Percentiles rank a stretch among this genome's conserved stretches.
Evolutionary conservation across 2,329 filamentous ascomycete genomes (phyloP).

Genomic region (Talaromyces verruculosus): DNA sequence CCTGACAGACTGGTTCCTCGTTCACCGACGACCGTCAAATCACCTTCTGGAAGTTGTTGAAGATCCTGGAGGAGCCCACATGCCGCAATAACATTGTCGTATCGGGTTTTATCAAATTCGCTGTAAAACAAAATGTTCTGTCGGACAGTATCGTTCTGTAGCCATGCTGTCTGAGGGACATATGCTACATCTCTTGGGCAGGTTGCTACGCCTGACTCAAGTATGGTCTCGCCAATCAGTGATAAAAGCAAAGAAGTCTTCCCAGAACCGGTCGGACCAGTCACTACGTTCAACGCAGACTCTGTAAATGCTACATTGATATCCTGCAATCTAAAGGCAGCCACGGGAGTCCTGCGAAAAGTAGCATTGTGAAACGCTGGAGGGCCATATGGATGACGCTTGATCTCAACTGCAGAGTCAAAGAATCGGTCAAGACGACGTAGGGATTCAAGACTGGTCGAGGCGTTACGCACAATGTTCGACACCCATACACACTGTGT

Average conservation of each 20-base stretch:
- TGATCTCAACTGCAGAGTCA: constrained; percentile 51
- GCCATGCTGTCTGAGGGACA: constrained; percentile 63
- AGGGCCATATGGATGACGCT: constrained; percentile 52
- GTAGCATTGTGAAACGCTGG: constrained; percentile 50
- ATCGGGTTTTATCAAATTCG: constrained; percentile 56
- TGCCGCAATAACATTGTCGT: constrained; percentile 61
- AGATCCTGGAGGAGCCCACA: constrained; percentile 61
- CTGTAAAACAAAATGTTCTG: constrained; percentile 65
- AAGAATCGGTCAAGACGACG: constrained; percentile 58
- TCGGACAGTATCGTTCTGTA: constrained; percentile 65
- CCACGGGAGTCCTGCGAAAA: constrained; percentile 53
- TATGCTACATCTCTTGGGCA: constrained; percentile 58
- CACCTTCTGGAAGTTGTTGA: constrained; percentile 56
- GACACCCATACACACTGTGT: constrained; percentile 55
- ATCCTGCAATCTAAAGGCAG: constrained; percentile 50
- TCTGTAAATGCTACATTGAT: constrained; percentile 51
- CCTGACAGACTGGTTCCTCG: constrained; percentile 75
- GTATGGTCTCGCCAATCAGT: constrained; percentile 29
- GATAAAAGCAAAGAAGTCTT: constrained; percentile 56
- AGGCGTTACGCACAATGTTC: constrained; percentile 45
- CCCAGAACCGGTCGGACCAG: constrained; percentile 57
- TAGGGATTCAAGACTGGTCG: constrained; percentile 51
- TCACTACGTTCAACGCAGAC: constrained; percentile 56
- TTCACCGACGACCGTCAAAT: constrained; percentile 66
- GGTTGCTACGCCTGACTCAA: constrained; percentile 27